These are phyloP conservation scores for Capsicum pubescens DNA, from an alignment of 257 asterid species.

Conservation along the genomic window DNA sequence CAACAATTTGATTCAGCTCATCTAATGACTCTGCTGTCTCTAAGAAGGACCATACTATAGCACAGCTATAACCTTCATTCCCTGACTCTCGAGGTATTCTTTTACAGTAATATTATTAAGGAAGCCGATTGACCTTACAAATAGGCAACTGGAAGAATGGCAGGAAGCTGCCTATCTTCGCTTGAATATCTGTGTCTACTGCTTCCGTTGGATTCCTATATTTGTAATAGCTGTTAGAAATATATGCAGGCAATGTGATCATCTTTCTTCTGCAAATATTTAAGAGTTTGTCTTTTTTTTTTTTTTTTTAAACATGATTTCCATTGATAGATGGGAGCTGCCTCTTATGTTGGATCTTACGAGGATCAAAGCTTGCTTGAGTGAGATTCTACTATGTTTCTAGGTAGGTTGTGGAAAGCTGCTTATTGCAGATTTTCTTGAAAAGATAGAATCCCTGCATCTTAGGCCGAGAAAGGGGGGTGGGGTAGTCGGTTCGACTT, in stretches of 20 bases:
- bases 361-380: background rate
- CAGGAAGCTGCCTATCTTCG: background rate
- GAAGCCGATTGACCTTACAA: background rate
- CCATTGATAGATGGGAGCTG: background rate
- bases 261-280: constrained; percentile 15
- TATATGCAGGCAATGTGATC: background rate
- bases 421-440: constrained; percentile 20
- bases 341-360: background rate
- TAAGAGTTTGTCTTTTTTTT: constrained; percentile 3
- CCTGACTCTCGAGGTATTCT: background rate
- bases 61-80: background rate
- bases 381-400: background rate
- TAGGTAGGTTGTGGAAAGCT: background rate
- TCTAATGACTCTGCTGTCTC: background rate
- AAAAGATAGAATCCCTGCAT: background rate
- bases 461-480: background rate
- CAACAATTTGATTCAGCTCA: background rate
- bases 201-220: background rate
- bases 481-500: background rate
- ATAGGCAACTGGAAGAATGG: background rate
- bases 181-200: background rate
- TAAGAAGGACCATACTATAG: background rate
- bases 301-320: background rate
- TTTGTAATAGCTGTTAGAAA: constrained; percentile 8
- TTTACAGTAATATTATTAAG: background rate